Evolutionary conservation across 345 rosid species (phyloP), one percentile per base, ranked within the genome.

Genomic region (Linum lewisii): DNA sequence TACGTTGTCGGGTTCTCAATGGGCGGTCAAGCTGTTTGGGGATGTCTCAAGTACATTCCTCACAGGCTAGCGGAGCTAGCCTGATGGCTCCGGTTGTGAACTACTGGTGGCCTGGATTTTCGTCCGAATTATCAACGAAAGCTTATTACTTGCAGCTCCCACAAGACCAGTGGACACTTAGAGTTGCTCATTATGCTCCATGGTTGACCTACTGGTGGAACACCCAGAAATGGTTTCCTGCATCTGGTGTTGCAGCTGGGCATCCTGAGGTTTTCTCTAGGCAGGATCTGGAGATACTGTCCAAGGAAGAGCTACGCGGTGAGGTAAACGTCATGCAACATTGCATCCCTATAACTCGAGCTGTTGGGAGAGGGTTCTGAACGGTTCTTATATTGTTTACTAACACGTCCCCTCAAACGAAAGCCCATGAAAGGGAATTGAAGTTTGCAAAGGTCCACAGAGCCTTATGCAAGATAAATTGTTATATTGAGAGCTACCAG

Each of bases 31-130:
- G 65, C 19, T 18, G 62, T 61, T 49, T 70, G 69, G 74, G 59
- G 65, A 26, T 60, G 65, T 66, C 74, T 70, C 20, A 70, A 70
- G 32, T 70, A 70, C 54, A 70, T 70, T 16, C 74, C 74, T 70
- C 74, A 65, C 14, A 55, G 73, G 66, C 51, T 70, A 51, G 69
- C 74, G 74, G 74, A 55, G 74, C 62, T 6, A 56, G 69, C n/a
- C 51, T 64, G 15, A 6, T 70, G 4, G 62, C 66, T 1, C 69
- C 74, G 15, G 74, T 60, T 24, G 54, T 61, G 23, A 70, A 70
- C 69, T 70, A 65, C 53, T 70, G 74, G 74, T 70, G 74, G 74
- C 60, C 74, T 21, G 63, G 69, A 11, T 60, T 70, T 47, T 69
- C 74, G 1, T 66, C 66, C 45, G 60, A 70, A 49, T 54, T 70